These are phyloP conservation scores for Paramecium tetraurelia DNA, from an alignment of 73 alveolate species.

Conservation along the genomic window DNA sequence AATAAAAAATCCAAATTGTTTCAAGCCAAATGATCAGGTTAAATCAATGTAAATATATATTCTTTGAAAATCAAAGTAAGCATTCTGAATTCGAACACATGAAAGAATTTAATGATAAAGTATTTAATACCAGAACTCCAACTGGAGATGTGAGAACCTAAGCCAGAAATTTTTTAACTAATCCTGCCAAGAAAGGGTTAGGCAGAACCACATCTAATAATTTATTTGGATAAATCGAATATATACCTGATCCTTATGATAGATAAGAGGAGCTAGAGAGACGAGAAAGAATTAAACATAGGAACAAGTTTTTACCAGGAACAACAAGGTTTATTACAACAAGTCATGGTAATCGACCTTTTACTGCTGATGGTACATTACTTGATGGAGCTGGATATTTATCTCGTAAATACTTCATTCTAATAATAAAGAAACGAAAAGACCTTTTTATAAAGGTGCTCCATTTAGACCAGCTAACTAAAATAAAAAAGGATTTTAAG, in stretches of 20 bases:
- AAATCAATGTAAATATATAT: background rate
- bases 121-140: background rate
- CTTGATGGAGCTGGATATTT: constrained; percentile 39
- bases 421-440: background rate
- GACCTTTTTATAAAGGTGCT: constrained; percentile 6
- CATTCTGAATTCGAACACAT: constrained; percentile 42
- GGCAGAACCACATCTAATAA: constrained; percentile 45
- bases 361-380: background rate
- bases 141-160: background rate
- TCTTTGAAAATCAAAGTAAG: background rate
- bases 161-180: constrained; percentile 36
- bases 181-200: constrained; percentile 52
- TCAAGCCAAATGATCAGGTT: constrained; percentile 2
- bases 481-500: constrained; percentile 25
- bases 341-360: constrained; percentile 19
- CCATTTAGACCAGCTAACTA: constrained; percentile 21
- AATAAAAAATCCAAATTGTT: background rate
- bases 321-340: background rate
- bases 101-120: constrained; percentile 8
- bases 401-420: background rate
- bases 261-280: constrained; percentile 50
- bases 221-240: constrained; percentile 32
- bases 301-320: constrained; percentile 19
- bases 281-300: background rate
- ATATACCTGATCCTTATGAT: constrained; percentile 49